Conservation (phyloP, 371 early-diverging fungal species). For the Syncephalastrum monosporum region DNA sequence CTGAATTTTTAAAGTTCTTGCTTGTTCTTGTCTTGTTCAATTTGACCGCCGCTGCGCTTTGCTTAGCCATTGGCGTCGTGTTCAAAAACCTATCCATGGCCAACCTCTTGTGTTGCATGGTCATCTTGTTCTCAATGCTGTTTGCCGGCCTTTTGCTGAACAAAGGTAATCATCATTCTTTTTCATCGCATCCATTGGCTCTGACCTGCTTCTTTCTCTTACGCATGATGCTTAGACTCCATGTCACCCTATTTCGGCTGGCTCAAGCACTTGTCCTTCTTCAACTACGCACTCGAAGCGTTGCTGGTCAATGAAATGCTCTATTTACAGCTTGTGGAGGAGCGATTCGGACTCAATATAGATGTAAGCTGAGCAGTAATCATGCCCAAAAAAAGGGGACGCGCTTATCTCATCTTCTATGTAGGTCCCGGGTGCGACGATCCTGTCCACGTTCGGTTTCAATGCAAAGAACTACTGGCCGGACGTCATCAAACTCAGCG, state of each 20-base stretch:
- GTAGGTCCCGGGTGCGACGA: constrained; percentile 80
- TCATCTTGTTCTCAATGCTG: constrained; percentile 87
- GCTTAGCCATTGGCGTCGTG: constrained; percentile 77
- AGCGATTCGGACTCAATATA: constrained; percentile 78
- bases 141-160: constrained; percentile 90
- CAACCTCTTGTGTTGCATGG: constrained; percentile 73
- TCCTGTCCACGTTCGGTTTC: constrained; percentile 90
- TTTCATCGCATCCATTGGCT: background rate
- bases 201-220: background rate
- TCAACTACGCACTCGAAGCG: constrained; percentile 89
- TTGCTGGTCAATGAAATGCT: constrained; percentile 85
- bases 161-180: constrained; percentile 51
- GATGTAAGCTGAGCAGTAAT: constrained; percentile 45
- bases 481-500: constrained; percentile 69
- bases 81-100: constrained; percentile 78
- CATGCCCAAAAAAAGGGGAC: background rate
- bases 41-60: constrained; percentile 77
- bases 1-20: constrained; percentile 78
- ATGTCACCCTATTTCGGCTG: constrained; percentile 77
- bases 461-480: constrained; percentile 83
- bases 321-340: constrained; percentile 75
- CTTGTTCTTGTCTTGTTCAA: constrained; percentile 87
- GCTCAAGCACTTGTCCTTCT: constrained; percentile 81
- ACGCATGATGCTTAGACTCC: constrained; percentile 41
- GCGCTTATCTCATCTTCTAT: constrained; percentile 2